A percentile compares a stretch with the other conserved stretches of the same genome.
These are phyloP conservation scores for Isatis tinctoria DNA, from an alignment of 345 rosid species.

Conservation along the genomic window DNA sequence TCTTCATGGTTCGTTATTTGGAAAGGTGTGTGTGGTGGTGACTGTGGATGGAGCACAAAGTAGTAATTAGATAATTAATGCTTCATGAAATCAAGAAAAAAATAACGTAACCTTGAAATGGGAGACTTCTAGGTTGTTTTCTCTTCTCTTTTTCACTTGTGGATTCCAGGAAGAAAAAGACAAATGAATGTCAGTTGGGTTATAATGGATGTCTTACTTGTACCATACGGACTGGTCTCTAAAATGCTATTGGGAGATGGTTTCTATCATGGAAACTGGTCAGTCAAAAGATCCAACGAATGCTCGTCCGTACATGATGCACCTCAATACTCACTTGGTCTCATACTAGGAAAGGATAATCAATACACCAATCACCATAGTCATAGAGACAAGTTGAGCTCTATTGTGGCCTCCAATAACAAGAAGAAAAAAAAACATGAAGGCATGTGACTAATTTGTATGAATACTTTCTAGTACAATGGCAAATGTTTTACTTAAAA, in stretches of 20 bases:
- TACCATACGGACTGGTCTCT: slow-evolving; percentile 25
- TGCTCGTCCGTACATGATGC: not conserved
- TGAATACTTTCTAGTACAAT: not conserved
- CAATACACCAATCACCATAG: not conserved
- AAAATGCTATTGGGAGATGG: slow-evolving; percentile 25
- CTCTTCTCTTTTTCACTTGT: not conserved
- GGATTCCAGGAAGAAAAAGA: slow-evolving; percentile 4
- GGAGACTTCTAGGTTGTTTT: not conserved
- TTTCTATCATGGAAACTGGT: slow-evolving; percentile 31
- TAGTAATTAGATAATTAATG: not conserved
- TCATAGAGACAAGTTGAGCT: slow-evolving; percentile 12
- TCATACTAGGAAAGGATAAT: slow-evolving; percentile 11
- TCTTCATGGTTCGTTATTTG: not conserved
- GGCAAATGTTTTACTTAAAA: not conserved
- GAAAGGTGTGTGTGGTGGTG: not conserved
- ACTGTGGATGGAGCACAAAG: not conserved
- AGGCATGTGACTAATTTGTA: not conserved
- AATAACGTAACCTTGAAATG: not conserved
- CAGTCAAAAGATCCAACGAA: slow-evolving; percentile 23
- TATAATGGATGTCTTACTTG: slow-evolving; percentile 29
- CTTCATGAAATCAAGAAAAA: not conserved
- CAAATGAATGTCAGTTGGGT: slow-evolving; percentile 1
- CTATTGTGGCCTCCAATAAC: slow-evolving; percentile 16
- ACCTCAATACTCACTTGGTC: slow-evolving; percentile 19
- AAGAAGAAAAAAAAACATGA: not conserved